phyloP scores from a whole-genome alignment of 345 rosid genomes.

The Sapria himalayana region DNA sequence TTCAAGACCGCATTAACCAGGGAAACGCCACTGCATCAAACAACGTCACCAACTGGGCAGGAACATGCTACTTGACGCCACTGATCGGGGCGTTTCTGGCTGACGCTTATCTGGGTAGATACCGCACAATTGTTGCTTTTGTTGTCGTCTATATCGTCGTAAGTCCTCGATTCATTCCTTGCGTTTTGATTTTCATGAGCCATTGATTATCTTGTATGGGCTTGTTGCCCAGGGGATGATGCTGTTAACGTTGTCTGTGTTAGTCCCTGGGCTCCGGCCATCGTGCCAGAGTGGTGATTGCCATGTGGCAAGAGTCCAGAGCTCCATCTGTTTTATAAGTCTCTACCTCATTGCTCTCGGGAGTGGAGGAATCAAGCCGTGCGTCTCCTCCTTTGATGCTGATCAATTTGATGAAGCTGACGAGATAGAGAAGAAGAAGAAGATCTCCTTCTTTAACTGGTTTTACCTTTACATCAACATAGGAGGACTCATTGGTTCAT shows the following conservation, averaged over 20 bases:
- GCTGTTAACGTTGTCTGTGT: slow-evolving; percentile 59
- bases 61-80: slow-evolving; percentile 81
- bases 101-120: slow-evolving; percentile 84
- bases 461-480: slow-evolving; percentile 78
- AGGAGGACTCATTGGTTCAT: slow-evolving; percentile 77
- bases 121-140: slow-evolving; percentile 66
- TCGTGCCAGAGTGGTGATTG: slow-evolving; percentile 28
- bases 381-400: slow-evolving; percentile 91
- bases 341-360: slow-evolving; percentile 84
- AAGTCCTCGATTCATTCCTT: slow-evolving; percentile 18
- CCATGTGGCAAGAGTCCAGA: slow-evolving; percentile 31
- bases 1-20: slow-evolving; percentile 35
- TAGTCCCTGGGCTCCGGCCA: slow-evolving; percentile 57
- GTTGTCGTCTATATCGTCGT: slow-evolving; percentile 53
- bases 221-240: slow-evolving; percentile 98
- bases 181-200: background rate
- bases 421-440: slow-evolving; percentile 47
- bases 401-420: slow-evolving; percentile 88
- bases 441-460: slow-evolving; percentile 94
- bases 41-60: slow-evolving; percentile 79
- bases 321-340: slow-evolving; percentile 38
- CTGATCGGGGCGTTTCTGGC: slow-evolving; percentile 85
- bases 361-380: slow-evolving; percentile 93
- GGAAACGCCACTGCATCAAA: slow-evolving; percentile 67
- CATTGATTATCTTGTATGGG: slow-evolving; percentile 4